Percentiles rank a stretch among this genome's conserved stretches.
Evolutionary conservation across 2,329 filamentous ascomycete genomes (phyloP).

Genomic region (Venturia pyrina): DNA sequence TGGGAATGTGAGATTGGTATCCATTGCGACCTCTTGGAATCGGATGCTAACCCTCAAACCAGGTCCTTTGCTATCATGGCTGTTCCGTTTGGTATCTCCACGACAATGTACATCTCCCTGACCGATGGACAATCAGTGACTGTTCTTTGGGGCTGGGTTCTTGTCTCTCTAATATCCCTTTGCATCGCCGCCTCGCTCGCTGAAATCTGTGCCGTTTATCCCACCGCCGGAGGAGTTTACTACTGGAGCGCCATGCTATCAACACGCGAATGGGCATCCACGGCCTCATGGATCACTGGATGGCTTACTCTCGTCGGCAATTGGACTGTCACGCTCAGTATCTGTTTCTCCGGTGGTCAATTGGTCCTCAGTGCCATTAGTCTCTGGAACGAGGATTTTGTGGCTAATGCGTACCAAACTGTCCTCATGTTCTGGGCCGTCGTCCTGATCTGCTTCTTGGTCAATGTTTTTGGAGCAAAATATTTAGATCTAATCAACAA

Average conservation of each 20-base stretch:
- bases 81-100: conserved; percentile 56
- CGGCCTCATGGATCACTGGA: conserved; percentile 60
- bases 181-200: conserved; percentile 56
- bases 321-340: conserved; percentile 54
- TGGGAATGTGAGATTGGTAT: conserved; percentile 42
- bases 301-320: conserved; percentile 66
- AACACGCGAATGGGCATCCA: conserved; percentile 53
- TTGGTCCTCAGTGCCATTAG: conserved; percentile 57
- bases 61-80: conserved; percentile 67
- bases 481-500: conserved; percentile 49
- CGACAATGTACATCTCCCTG: conserved; percentile 58
- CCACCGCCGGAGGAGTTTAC: conserved; percentile 59
- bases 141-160: conserved; percentile 60
- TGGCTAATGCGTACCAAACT: conserved; percentile 58
- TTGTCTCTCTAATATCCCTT: conserved; percentile 53
- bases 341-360: conserved; percentile 65
- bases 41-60: conserved; percentile 3
- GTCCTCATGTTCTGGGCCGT: conserved; percentile 64
- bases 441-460: conserved; percentile 52
- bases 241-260: conserved; percentile 60
- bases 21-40: background rate
- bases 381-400: conserved; percentile 61
- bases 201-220: conserved; percentile 60
- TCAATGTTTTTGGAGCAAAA: conserved; percentile 55
- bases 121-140: conserved; percentile 60